Evolutionary conservation across 768 basidiomycete genomes (phyloP).

Genomic region (Phylloporus arenicola): DNA sequence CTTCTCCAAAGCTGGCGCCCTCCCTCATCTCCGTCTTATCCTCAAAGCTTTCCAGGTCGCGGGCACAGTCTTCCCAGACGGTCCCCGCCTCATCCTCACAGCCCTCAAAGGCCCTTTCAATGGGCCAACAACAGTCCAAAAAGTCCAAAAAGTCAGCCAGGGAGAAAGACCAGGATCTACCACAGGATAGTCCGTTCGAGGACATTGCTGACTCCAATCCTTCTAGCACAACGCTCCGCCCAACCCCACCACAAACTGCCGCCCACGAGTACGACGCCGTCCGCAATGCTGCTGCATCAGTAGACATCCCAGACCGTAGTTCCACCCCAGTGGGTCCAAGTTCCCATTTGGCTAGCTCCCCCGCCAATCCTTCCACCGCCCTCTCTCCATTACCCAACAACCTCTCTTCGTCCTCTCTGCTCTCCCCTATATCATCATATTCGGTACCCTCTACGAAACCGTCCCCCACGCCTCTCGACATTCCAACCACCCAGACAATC

Average conservation of each 20-base stretch:
- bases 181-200: conserved; percentile 39
- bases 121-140: conserved; percentile 85
- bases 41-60: conserved; percentile 61
- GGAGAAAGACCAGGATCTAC: conserved; percentile 59
- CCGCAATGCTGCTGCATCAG: conserved; percentile 31
- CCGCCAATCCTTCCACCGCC: conserved; percentile 32
- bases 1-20: conserved; percentile 67
- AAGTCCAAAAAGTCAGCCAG: conserved; percentile 67
- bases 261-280: conserved; percentile 32
- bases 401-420: conserved; percentile 38
- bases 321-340: conserved; percentile 38
- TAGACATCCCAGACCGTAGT: conserved; percentile 28
- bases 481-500: conserved; percentile 79
- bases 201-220: conserved; percentile 33
- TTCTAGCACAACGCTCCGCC: conserved; percentile 41
- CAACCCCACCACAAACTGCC: conserved; percentile 38
- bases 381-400: conserved; percentile 35
- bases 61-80: conserved; percentile 70
- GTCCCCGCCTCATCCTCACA: conserved; percentile 47
- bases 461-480: conserved; percentile 59
- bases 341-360: conserved; percentile 30
- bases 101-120: conserved; percentile 40
- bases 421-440: conserved; percentile 13
- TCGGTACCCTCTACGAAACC: conserved; percentile 33
- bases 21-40: conserved; percentile 74